A percentile compares a stretch with the other conserved stretches of the same genome.
Conservation (phyloP, 306 rosid species). For the Ormosia emarginata region DNA sequence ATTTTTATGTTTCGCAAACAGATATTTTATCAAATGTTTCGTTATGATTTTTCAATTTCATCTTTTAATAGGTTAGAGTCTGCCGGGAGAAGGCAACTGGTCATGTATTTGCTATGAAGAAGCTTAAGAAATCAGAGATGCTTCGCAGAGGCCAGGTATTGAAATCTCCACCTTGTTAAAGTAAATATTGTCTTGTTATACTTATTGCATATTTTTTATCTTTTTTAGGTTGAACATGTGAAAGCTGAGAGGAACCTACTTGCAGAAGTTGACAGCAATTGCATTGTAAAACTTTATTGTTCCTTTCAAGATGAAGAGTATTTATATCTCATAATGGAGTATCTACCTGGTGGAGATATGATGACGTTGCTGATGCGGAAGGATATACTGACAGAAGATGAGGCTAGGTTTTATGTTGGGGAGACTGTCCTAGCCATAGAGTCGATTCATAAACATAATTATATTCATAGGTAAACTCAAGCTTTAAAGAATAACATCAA, state of each 20-base stretch:
- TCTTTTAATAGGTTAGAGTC: conserved; percentile 65
- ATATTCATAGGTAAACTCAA: conserved; percentile 69
- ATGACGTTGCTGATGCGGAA: conserved; percentile 89
- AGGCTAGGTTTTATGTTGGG: conserved; percentile 78
- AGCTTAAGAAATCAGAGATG: conserved; percentile 90
- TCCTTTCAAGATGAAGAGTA: conserved; percentile 87
- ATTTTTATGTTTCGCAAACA: conserved; percentile 10
- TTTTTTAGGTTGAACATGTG: conserved; percentile 81
- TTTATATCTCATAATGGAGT: conserved; percentile 90
- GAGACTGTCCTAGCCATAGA: conserved; percentile 91
- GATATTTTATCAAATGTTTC: background rate
- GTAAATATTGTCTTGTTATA: background rate
- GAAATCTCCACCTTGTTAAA: conserved; percentile 5
- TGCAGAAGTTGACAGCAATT: conserved; percentile 87
- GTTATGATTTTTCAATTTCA: conserved; percentile 3
- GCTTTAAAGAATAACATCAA: background rate
- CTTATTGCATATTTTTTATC: conserved; percentile 22
- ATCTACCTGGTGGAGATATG: conserved; percentile 94
- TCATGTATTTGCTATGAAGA: conserved; percentile 88
- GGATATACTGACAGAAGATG: conserved; percentile 74
- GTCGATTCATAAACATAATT: conserved; percentile 84
- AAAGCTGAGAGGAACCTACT: conserved; percentile 90
- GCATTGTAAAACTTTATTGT: conserved; percentile 83
- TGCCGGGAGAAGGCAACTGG: conserved; percentile 80
- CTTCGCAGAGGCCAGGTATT: conserved; percentile 88